phyloP scores from a whole-genome alignment of 1,284 basidiomycete species.

The Ceratobasidium papillatum region DNA sequence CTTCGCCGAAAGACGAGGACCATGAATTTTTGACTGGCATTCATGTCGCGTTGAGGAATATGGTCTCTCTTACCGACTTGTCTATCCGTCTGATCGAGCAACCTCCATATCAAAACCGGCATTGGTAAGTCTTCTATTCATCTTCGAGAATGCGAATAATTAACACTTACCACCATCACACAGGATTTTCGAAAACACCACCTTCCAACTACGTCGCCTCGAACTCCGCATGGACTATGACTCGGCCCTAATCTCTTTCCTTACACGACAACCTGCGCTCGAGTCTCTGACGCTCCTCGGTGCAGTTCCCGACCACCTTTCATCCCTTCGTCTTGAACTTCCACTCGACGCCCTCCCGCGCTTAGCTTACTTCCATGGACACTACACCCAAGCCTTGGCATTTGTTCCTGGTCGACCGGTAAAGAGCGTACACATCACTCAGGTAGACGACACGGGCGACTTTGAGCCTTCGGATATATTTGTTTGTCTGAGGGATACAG shows the following conservation, averaged over 20 bases:
- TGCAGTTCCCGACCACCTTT: slow-evolving; percentile 34
- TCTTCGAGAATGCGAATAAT: background rate
- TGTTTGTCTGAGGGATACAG: slow-evolving; percentile 29
- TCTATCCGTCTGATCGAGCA: slow-evolving; percentile 30
- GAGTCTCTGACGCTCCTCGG: slow-evolving; percentile 28
- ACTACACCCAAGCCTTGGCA: slow-evolving; percentile 36
- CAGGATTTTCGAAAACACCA: slow-evolving; percentile 36
- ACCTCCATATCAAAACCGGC: slow-evolving; percentile 36
- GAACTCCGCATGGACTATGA: slow-evolving; percentile 38
- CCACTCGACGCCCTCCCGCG: slow-evolving; percentile 17
- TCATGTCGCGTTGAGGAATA: slow-evolving; percentile 15
- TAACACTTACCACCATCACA: slow-evolving; percentile 8
- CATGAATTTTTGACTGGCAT: slow-evolving; percentile 2
- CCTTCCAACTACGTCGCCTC: slow-evolving; percentile 21
- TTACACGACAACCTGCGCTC: slow-evolving; percentile 14
- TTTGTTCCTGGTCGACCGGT: slow-evolving; percentile 26
- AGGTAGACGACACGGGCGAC: slow-evolving; percentile 33
- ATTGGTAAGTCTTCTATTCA: slow-evolving; percentile 17
- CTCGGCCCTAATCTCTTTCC: slow-evolving; percentile 24
- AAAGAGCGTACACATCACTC: slow-evolving; percentile 29
- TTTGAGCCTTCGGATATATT: slow-evolving; percentile 35
- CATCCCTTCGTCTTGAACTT: slow-evolving; percentile 30
- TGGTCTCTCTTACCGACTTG: slow-evolving; percentile 24
- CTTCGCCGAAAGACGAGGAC: slow-evolving; percentile 16
- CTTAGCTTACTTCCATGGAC: slow-evolving; percentile 19